Evolutionary conservation across 441 rosid genomes (phyloP).

Genomic region (Biscutella laevigata): DNA sequence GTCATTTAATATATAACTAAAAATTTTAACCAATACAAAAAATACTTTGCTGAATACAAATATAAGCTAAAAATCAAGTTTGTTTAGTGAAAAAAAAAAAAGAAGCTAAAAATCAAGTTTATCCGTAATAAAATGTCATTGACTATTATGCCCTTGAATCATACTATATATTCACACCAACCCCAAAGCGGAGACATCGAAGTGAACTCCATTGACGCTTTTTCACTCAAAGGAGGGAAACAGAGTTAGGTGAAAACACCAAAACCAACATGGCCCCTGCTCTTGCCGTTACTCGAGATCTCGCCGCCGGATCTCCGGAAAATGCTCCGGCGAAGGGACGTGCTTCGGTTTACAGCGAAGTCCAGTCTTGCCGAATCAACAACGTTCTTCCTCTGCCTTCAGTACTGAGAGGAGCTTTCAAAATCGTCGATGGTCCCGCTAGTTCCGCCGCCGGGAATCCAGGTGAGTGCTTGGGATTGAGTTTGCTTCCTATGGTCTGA

Average conservation of each 20-base stretch:
- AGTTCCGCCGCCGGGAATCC: constrained; percentile 95
- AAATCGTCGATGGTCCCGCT: constrained; percentile 71
- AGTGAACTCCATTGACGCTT: constrained; percentile 20
- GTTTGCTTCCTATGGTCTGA: not conserved
- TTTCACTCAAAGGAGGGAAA: not conserved
- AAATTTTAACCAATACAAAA: too few relatives aligned
- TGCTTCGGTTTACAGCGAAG: constrained; percentile 81
- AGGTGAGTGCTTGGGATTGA: constrained; percentile 27
- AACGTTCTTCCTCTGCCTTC: constrained; percentile 80
- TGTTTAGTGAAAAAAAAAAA: too few relatives aligned
- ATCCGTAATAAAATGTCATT: too few relatives aligned
- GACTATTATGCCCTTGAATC: constrained; percentile 12
- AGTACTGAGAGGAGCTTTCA: constrained; percentile 56
- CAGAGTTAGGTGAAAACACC: constrained; percentile 24
- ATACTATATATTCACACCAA: constrained; percentile 24
- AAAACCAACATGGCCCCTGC: constrained; percentile 49
- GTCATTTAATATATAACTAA: too few relatives aligned
- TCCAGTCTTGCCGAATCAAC: constrained; percentile 72
- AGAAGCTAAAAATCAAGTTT: too few relatives aligned
- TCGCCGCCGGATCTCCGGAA: constrained; percentile 28
- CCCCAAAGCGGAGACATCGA: constrained; percentile 21
- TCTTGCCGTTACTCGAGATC: constrained; percentile 39
- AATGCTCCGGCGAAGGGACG: constrained; percentile 40
- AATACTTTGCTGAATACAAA: too few relatives aligned
- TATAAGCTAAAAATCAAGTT: too few relatives aligned